phyloP scores from a whole-genome alignment of 2,329 filamentous ascomycete genomes.

The Cladosporium austrohemisphaericum region DNA sequence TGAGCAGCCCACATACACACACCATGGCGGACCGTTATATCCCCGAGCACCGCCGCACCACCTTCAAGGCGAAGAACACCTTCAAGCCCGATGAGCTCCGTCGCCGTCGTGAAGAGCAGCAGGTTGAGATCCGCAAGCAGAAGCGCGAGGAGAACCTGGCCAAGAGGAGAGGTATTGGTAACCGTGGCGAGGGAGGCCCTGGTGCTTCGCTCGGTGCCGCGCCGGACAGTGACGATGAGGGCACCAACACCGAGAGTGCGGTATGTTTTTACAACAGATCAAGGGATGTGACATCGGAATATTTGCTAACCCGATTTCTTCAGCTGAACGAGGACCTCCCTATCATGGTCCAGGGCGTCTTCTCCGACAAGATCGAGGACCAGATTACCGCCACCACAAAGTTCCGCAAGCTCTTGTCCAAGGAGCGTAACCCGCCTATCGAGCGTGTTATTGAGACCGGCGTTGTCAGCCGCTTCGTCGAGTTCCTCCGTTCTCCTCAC shows the following conservation, averaged over 20 bases:
- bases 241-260: slow-evolving; percentile 90
- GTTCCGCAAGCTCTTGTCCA: slow-evolving; percentile 95
- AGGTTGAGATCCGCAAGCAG: slow-evolving; percentile 97
- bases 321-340: slow-evolving; percentile 97
- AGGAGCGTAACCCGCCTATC: slow-evolving; percentile 98
- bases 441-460: slow-evolving; percentile 99
- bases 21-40: slow-evolving; percentile 99
- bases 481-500: slow-evolving; percentile 95
- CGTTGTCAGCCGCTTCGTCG: slow-evolving; percentile 94
- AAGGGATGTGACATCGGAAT: not conserved
- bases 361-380: slow-evolving; percentile 96
- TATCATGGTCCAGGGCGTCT: slow-evolving; percentile 95
- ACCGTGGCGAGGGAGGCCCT: slow-evolving; percentile 64
- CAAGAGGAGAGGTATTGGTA: slow-evolving; percentile 91
- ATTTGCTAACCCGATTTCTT: slow-evolving; percentile 20
- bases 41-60: slow-evolving; percentile 96
- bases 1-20: slow-evolving; percentile 12
- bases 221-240: slow-evolving; percentile 96
- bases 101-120: slow-evolving; percentile 96
- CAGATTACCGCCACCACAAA: slow-evolving; percentile 98
- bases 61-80: slow-evolving; percentile 99
- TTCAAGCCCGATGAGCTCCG: slow-evolving; percentile 99
- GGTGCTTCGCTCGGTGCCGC: slow-evolving; percentile 81
- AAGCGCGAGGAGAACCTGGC: slow-evolving; percentile 99
- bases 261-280: slow-evolving; percentile 49